These are phyloP conservation scores for Saccharomycopsis capsularis DNA, from an alignment of 805 yeast genomes.

Conservation along the genomic window DNA sequence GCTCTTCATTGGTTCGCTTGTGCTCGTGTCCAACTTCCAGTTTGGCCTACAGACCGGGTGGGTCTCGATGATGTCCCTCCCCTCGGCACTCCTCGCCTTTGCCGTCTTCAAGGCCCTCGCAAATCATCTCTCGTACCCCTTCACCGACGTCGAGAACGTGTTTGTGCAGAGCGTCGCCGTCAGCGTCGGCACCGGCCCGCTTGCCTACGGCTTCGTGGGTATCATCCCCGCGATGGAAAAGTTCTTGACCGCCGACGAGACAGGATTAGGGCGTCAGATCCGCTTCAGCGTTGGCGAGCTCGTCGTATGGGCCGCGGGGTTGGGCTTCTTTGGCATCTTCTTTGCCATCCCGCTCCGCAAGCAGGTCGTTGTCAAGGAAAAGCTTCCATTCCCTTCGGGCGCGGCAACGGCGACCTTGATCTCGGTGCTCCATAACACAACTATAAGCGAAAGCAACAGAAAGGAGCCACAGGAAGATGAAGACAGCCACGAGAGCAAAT, in stretches of 20 bases:
- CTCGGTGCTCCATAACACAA: constrained; percentile 74
- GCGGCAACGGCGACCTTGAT: constrained; percentile 93
- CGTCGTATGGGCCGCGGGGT: constrained; percentile 74
- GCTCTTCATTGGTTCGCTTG: constrained; percentile 75
- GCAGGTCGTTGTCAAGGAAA: constrained; percentile 82
- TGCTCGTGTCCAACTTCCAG: constrained; percentile 85
- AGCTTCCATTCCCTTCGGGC: constrained; percentile 90
- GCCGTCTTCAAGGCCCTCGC: constrained; percentile 65
- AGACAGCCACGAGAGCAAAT: constrained; percentile 12
- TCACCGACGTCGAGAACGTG: constrained; percentile 91
- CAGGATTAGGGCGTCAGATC: constrained; percentile 44
- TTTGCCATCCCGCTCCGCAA: constrained; percentile 84
- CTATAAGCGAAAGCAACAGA: constrained; percentile 28
- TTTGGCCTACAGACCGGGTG: constrained; percentile 97
- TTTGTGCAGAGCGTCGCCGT: constrained; percentile 89
- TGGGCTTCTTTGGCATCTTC: constrained; percentile 92
- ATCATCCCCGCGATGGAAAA: constrained; percentile 94
- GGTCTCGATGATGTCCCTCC: constrained; percentile 98
- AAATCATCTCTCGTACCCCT: constrained; percentile 33
- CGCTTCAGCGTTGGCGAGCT: constrained; percentile 44
- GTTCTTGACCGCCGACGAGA: constrained; percentile 70
- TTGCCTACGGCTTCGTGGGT: constrained; percentile 92
- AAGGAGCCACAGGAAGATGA: constrained; percentile 10
- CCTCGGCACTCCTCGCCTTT: constrained; percentile 84
- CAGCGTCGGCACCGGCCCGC: constrained; percentile 96